Percentiles rank a stretch among this genome's conserved stretches.
Conservation (phyloP, 306 rosid species). For the Fragaria iinumae region DNA sequence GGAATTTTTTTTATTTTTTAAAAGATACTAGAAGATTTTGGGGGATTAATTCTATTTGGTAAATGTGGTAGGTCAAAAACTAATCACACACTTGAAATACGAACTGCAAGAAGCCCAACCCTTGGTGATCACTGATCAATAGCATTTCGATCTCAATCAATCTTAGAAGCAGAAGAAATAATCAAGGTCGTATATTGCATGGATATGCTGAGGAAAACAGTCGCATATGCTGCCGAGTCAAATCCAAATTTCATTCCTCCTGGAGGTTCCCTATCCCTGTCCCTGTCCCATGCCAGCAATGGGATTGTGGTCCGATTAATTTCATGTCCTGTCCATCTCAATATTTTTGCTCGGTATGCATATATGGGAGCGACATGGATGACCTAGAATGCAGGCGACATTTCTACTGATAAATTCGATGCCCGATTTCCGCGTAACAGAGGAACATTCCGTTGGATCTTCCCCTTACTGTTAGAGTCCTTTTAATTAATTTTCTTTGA, state of each 20-base stretch:
- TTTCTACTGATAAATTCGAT: neutral
- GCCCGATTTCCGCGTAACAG: constrained; percentile 8
- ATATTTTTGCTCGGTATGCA: neutral
- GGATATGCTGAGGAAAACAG: constrained; percentile 6
- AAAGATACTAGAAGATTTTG: too few relatives aligned
- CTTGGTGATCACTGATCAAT: too few relatives aligned
- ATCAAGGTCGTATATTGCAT: neutral
- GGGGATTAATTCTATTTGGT: neutral
- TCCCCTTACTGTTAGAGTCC: neutral
- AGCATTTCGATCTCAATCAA: neutral
- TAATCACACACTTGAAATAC: neutral
- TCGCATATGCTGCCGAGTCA: constrained; percentile 31
- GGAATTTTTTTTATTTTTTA: too few relatives aligned
- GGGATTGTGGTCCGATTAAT: constrained; percentile 22
- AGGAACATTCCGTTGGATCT: neutral
- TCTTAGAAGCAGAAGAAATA: neutral
- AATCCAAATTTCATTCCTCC: constrained; percentile 8
- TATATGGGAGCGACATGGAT: neutral
- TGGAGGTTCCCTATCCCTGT: neutral
- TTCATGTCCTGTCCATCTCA: neutral
- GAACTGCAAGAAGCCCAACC: neutral
- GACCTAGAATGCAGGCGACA: neutral
- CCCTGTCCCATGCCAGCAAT: neutral
- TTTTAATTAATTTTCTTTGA: neutral
- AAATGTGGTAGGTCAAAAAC: neutral